Conservation (phyloP, 2,329 filamentous ascomycete genomes). For the Pestalotiopsis sp. region DNA sequence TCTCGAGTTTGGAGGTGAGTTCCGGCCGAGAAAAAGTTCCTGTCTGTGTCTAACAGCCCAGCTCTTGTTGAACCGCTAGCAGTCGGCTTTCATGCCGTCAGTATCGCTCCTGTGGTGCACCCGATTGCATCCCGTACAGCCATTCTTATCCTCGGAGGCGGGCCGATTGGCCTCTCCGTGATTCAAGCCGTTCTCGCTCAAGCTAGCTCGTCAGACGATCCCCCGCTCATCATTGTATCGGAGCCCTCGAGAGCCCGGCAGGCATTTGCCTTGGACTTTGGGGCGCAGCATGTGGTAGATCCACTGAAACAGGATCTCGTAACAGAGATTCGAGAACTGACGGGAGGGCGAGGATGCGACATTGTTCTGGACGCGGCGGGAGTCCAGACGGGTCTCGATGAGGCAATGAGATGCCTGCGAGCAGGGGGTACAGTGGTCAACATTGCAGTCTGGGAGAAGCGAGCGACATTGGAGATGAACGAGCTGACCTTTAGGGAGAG, state of each 20-base stretch:
- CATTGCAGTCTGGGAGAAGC: conserved; percentile 66
- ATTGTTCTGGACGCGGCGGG: conserved; percentile 67
- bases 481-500: conserved; percentile 56
- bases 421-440: conserved; percentile 63
- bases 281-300: conserved; percentile 57
- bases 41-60: conserved; percentile 12
- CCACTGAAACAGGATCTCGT: conserved; percentile 54
- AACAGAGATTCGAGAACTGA: conserved; percentile 46
- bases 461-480: conserved; percentile 55
- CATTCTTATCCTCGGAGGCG: conserved; percentile 61
- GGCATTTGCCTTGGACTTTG: conserved; percentile 54
- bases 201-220: conserved; percentile 39
- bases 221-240: conserved; percentile 54
- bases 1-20: conserved; percentile 5
- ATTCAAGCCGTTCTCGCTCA: conserved; percentile 60
- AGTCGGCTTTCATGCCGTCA: conserved; percentile 66
- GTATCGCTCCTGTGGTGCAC: conserved; percentile 36
- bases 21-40: too few species aligned
- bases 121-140: conserved; percentile 44
- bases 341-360: conserved; percentile 52
- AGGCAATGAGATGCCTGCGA: conserved; percentile 50
- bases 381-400: conserved; percentile 50
- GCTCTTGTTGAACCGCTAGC: conserved; percentile 66
- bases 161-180: conserved; percentile 64
- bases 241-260: conserved; percentile 56